Percentiles rank a stretch among this genome's conserved stretches.
These are phyloP conservation scores for Neofusicoccum laricinum DNA, from an alignment of 2,329 filamentous ascomycete species.

Conservation along the genomic window DNA sequence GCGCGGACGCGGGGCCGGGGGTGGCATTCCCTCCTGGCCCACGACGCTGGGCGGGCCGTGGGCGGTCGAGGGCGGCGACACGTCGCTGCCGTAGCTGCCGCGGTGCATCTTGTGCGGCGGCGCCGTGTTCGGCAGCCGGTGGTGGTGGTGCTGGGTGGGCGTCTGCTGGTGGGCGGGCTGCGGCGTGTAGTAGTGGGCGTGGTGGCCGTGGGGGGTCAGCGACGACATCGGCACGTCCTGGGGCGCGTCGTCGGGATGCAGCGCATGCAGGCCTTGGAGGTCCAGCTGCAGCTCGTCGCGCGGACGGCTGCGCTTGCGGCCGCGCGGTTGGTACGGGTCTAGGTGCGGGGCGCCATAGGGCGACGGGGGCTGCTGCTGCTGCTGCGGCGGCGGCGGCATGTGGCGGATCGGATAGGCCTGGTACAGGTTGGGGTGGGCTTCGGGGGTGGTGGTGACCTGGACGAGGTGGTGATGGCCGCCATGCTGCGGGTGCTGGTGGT, in stretches of 20 bases:
- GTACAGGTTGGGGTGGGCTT: conserved; percentile 10
- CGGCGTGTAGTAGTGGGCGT: conserved; percentile 26
- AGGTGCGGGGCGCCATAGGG: conserved; percentile 30
- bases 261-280: conserved; percentile 38
- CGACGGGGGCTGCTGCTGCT: conserved; percentile 25
- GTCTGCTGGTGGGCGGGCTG: conserved; percentile 19
- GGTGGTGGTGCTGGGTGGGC: conserved; percentile 66
- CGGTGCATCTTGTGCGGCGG: conserved; percentile 66
- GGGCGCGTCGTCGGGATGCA: conserved; percentile 37
- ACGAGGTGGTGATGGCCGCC: conserved; percentile 32
- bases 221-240: conserved; percentile 37
- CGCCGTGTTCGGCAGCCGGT: conserved; percentile 71
- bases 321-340: conserved; percentile 23
- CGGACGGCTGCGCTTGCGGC: conserved; percentile 44
- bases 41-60: conserved; percentile 79
- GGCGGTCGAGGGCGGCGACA: conserved; percentile 34
- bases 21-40: conserved; percentile 81
- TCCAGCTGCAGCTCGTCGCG: conserved; percentile 36
- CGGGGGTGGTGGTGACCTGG: conserved; percentile 34
- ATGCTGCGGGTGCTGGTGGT: conserved; percentile 27
- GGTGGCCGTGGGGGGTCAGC: conserved; percentile 32
- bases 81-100: conserved; percentile 49
- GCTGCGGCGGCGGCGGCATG: conserved; percentile 31
- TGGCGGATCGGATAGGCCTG: conserved; percentile 19
- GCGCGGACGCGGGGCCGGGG: conserved; percentile 73